Evolutionary conservation across 1,284 basidiomycete genomes (phyloP).

Genomic region (Neotropicomus parvogracilis): DNA sequence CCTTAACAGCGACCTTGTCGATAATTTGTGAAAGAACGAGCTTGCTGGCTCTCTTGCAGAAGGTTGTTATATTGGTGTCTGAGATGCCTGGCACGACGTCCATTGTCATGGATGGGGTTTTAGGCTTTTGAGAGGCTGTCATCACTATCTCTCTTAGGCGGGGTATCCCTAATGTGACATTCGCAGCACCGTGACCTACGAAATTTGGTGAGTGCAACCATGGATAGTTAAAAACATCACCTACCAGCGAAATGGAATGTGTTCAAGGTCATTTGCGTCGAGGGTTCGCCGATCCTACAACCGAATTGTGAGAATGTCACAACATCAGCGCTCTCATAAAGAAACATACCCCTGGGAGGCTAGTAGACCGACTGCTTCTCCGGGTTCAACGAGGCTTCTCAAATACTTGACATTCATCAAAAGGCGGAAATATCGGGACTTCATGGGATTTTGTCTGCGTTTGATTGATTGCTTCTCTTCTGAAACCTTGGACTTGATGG

Average conservation of each 20-base stretch:
- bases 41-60: constrained; percentile 89
- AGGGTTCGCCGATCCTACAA: constrained; percentile 91
- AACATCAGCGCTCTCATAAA: neutral
- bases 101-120: constrained; percentile 98
- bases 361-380: constrained; percentile 94
- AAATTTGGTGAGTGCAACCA: constrained; percentile 8
- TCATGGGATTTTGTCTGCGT: constrained; percentile 48
- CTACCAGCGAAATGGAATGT: constrained; percentile 98
- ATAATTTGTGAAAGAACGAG: constrained; percentile 89
- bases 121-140: constrained; percentile 96
- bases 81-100: constrained; percentile 57
- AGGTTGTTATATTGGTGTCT: constrained; percentile 62
- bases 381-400: constrained; percentile 91
- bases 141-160: constrained; percentile 98
- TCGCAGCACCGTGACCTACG: constrained; percentile 96
- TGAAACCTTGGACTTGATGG: constrained; percentile 55
- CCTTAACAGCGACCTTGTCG: constrained; percentile 81
- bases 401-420: constrained; percentile 91
- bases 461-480: constrained; percentile 39
- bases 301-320: neutral
- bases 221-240: constrained; percentile 19
- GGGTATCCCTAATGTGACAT: constrained; percentile 98
- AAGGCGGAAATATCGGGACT: constrained; percentile 64
- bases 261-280: constrained; percentile 99
- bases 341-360: constrained; percentile 90